These are phyloP conservation scores for Trametes gibbosa DNA, from an alignment of 768 basidiomycete species.

Conservation along the genomic window DNA sequence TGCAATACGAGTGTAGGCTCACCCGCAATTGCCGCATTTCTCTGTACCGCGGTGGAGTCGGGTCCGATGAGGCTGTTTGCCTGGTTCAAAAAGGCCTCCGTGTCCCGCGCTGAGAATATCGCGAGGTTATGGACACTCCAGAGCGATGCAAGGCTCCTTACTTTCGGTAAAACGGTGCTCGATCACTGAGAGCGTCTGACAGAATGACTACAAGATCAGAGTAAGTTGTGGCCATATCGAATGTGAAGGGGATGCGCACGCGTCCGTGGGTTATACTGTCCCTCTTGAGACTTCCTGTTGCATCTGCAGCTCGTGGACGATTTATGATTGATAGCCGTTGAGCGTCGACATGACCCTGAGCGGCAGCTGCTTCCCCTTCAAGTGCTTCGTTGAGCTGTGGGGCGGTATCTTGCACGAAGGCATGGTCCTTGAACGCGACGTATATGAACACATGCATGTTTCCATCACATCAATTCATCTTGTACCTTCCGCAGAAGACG, in stretches of 20 bases:
- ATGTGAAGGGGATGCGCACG: background rate
- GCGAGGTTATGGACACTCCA: background rate
- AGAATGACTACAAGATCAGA: background rate
- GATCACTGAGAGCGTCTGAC: background rate
- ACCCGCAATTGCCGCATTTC: background rate
- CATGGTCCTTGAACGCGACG: background rate
- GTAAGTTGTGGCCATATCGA: background rate
- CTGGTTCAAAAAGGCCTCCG: background rate
- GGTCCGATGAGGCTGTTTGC: background rate
- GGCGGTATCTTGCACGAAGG: background rate
- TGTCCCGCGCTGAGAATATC: background rate
- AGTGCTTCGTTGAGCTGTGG: constrained; percentile 6
- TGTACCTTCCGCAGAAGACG: constrained; percentile 5
- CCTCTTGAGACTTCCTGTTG: background rate
- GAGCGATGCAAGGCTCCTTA: background rate
- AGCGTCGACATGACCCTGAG: constrained; percentile 15
- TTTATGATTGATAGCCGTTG: constrained; percentile 15
- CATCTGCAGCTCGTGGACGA: background rate
- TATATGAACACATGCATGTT: no score
- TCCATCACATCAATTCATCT: no score
- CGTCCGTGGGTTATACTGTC: background rate
- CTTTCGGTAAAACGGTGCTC: background rate
- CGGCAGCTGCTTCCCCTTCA: background rate
- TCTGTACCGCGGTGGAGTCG: background rate
- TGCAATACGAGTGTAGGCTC: background rate